Conservation (phyloP, 2,329 filamentous ascomycete species). For the Aspergillus niger region DNA sequence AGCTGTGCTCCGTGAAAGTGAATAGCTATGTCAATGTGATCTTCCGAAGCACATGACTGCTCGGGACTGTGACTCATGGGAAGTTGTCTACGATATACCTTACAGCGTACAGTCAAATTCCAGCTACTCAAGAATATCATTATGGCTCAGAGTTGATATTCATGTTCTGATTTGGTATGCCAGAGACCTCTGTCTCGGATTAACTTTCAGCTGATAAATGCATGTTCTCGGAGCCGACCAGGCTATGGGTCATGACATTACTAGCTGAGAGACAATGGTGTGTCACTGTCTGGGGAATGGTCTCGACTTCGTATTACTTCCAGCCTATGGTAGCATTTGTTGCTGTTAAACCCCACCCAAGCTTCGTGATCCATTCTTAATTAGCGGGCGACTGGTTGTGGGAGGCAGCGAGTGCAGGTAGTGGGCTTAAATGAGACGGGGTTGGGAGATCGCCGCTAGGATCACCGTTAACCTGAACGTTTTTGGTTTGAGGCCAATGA, state of each 20-base stretch:
- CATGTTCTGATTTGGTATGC: background rate
- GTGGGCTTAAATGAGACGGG: constrained; percentile 19
- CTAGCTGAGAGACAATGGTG: constrained; percentile 1
- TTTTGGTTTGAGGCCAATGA: constrained; percentile 12
- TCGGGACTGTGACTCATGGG: background rate
- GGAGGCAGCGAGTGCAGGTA: constrained; percentile 12
- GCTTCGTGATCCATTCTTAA: constrained; percentile 24
- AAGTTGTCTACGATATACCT: background rate
- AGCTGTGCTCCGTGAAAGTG: background rate
- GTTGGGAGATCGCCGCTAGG: constrained; percentile 36
- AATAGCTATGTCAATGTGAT: background rate
- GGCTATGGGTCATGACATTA: background rate
- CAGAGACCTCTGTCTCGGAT: background rate
- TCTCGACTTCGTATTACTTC: constrained; percentile 20
- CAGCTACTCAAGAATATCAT: background rate
- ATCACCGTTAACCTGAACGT: constrained; percentile 26
- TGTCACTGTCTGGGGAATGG: constrained; percentile 11
- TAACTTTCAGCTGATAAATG: background rate
- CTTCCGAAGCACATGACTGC: background rate
- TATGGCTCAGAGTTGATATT: background rate
- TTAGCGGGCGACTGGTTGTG: constrained; percentile 9
- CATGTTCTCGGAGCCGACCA: constrained; percentile 7
- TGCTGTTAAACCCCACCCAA: constrained; percentile 24
- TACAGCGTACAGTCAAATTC: background rate
- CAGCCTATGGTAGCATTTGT: constrained; percentile 14